Evolutionary conservation across 768 basidiomycete genomes (phyloP), one percentile per base, ranked within the genome.

Genomic region (Russula compacta): DNA sequence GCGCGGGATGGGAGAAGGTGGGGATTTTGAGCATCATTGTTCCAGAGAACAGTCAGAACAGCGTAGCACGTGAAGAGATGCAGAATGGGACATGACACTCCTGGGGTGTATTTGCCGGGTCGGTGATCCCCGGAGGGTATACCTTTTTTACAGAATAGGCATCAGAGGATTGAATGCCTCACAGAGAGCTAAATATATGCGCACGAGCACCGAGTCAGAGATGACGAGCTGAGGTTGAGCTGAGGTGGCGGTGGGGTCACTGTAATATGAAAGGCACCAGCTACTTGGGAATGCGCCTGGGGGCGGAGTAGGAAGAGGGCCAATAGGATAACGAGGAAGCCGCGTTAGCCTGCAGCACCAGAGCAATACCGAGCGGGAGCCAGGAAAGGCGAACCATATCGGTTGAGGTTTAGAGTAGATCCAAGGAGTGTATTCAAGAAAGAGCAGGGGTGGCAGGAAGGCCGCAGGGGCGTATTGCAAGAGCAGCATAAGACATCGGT

Each of bases 161-260:
- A 59, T 58, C 17, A 64, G 24, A 2, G 14, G 6, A 43, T 38
- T 11, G 59, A 48, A 5, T 46, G 39, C 4, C 48, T 35, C 32
- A 33, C 14, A 5, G 36, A 40, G 21, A 15, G 21, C 10, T 7
- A 32, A 10, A 33, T 40, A 21, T 36, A 42, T 49, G 51, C 70
- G 58, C 64, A 87, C 87, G 32, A 79, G 78, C 38, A 88, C 80
- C 11, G 86, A 83, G 68, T 90, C 87, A 14, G 86, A 81, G 40
- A 90, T 79, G 61, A 88, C 77, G 19, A 88, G 88, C 71, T 90
- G 88, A 3, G 83, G 83, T 69, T 90, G 88, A 0, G 78, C 81
- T 11, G 80, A 79, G 2, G 88, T 89, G 36, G 81, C 84, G 1
- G 86, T 89, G 36, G 88, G 86, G 64, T 79, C 72, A 70, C 88